Percentiles rank a stretch among this genome's conserved stretches.
Evolutionary conservation across 768 basidiomycete species (phyloP).

Genomic region (Auriculariales sp.): DNA sequence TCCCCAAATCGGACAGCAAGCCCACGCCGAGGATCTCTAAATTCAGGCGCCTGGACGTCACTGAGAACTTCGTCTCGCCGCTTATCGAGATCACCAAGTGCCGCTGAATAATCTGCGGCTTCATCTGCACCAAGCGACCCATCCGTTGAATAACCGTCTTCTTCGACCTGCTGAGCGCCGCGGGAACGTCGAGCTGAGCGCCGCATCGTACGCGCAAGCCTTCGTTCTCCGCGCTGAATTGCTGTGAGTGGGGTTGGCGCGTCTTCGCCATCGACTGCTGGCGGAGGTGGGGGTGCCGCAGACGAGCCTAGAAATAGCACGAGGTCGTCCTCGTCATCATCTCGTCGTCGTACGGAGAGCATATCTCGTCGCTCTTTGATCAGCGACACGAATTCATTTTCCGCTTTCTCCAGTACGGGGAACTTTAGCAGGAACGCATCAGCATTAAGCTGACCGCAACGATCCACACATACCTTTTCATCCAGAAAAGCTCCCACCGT

Average conservation of each 20-base stretch:
- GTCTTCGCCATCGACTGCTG: constrained; percentile 33
- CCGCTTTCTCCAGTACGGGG: constrained; percentile 62
- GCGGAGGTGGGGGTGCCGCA: constrained; percentile 18
- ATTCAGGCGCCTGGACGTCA: constrained; percentile 77
- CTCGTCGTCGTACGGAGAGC: constrained; percentile 46
- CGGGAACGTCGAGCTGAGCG: constrained; percentile 26
- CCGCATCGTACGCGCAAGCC: constrained; percentile 42
- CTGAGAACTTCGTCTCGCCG: constrained; percentile 46
- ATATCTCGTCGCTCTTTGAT: constrained; percentile 62
- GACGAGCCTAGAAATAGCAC: constrained; percentile 45
- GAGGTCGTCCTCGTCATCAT: constrained; percentile 74
- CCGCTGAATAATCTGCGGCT: constrained; percentile 49
- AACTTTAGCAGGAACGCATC: constrained; percentile 31
- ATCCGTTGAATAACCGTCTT: constrained; percentile 86
- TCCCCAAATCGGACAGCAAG: constrained; percentile 44
- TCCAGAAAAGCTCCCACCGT: constrained; percentile 75
- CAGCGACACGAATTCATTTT: constrained; percentile 58
- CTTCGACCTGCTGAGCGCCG: constrained; percentile 15
- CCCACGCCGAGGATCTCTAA: constrained; percentile 63
- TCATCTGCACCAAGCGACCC: constrained; percentile 54
- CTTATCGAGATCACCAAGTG: constrained; percentile 36
- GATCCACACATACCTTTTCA: constrained; percentile 48
- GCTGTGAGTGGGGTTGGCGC: constrained; percentile 44
- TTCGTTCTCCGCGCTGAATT: constrained; percentile 36
- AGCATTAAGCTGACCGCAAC: not conserved